Evolutionary conservation across 2,329 filamentous ascomycete species (phyloP), one percentile per base, ranked within the genome.

Genomic region (Sordariomycetes sp.): DNA sequence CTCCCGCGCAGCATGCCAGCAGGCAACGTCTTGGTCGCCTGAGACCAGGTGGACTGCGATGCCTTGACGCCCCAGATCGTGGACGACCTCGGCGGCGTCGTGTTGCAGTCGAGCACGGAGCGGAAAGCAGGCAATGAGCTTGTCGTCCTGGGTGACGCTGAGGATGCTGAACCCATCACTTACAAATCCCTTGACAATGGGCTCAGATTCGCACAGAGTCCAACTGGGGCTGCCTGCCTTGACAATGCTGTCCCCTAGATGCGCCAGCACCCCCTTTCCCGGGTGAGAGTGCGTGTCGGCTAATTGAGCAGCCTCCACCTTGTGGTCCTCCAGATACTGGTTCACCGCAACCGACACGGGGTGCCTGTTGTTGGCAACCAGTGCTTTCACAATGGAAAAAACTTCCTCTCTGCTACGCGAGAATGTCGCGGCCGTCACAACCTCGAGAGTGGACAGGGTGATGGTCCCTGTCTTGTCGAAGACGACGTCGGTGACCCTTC

Each of bases 401-500:
- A 35, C 33, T 29, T 36, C 36, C 12, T 34, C 26, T n/a, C n/a
- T n/a, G n/a, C n/a, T n/a, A n/a, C n/a, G n/a, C n/a, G n/a, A n/a
- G n/a, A n/a, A n/a, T n/a, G n/a, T n/a, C n/a, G n/a, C n/a, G n/a
- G n/a, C n/a, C n/a, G n/a, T n/a, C 6, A 51, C 49, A 35, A 73
- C 53, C 29, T 58, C 53, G 21, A 82, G 45, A 3, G 66, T 63
- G 0, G 77, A 79, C 18, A 63, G 50, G 0, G 83, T 88, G 8
- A 90, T 51, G 0, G 83, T 90, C 0, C 84, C 83, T 0, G 85
- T 90, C 55, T 90, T 90, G 61, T 90, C 83, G 43, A 90, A 82
- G 0, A 90, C 68, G 3, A 87, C 70, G 44, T 87, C 75, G 0
- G 74, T 68, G 0, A 72, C 59, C 38, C 72, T 78, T 35, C 70